Evolutionary conservation across 1,139 yeast genomes (phyloP).

Genomic region (Saccharomyces hybrid): DNA sequence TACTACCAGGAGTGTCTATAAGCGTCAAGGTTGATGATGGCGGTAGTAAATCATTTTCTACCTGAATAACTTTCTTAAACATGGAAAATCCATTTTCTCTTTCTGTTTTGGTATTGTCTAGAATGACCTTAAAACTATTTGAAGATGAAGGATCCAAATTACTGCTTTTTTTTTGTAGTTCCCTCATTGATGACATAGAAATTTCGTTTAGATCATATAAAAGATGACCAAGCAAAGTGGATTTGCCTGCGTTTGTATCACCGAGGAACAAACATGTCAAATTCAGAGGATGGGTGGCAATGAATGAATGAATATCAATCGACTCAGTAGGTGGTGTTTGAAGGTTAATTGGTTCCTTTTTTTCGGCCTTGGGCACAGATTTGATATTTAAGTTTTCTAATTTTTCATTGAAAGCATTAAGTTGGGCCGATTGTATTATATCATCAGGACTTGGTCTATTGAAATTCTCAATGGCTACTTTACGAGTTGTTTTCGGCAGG

Average conservation of each 20-base stretch:
- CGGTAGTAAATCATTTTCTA: constrained; percentile 38
- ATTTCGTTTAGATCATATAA: constrained; percentile 66
- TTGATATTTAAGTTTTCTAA: constrained; percentile 11
- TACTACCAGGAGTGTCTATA: constrained; percentile 84
- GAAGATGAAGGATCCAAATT: constrained; percentile 74
- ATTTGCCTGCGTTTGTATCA: constrained; percentile 90
- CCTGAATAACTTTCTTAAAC: constrained; percentile 40
- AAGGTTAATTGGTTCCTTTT: not conserved
- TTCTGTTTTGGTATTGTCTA: constrained; percentile 77
- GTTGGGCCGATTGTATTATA: constrained; percentile 54
- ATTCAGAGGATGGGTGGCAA: constrained; percentile 48
- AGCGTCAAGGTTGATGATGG: constrained; percentile 48
- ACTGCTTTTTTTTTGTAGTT: constrained; percentile 64
- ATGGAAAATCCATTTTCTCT: constrained; percentile 69
- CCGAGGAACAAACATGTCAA: constrained; percentile 63
- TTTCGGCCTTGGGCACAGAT: not conserved
- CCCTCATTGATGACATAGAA: constrained; percentile 61
- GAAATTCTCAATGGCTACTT: constrained; percentile 51
- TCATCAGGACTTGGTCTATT: constrained; percentile 81
- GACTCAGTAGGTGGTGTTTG: constrained; percentile 3
- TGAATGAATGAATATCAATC: constrained; percentile 4
- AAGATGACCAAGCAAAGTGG: constrained; percentile 79
- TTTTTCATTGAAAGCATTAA: constrained; percentile 39
- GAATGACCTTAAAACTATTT: constrained; percentile 82
- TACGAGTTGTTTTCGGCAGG: constrained; percentile 16